Evolutionary conservation across 768 basidiomycete genomes (phyloP).

Genomic region (Lactarius quietus): DNA sequence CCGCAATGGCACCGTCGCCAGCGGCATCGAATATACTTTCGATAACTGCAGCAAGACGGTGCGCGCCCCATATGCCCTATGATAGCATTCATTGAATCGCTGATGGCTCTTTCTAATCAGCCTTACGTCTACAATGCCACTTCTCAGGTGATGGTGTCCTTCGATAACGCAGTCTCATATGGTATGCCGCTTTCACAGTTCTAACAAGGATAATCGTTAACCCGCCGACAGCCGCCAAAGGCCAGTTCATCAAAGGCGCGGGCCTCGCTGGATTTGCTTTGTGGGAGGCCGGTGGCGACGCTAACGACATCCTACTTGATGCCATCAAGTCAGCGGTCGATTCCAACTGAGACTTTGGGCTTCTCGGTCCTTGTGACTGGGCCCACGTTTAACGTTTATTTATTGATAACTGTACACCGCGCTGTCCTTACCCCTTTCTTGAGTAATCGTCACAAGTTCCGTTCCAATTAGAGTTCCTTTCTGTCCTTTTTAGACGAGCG

Average conservation of each 20-base stretch:
- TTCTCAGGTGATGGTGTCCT: conserved; percentile 57
- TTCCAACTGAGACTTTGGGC: not conserved
- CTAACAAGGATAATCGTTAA: not conserved
- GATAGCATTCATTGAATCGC: not conserved
- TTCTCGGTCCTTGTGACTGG: not conserved
- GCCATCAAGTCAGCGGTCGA: conserved; percentile 30
- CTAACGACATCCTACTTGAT: conserved; percentile 32
- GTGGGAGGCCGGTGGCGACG: conserved; percentile 45
- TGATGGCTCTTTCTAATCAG: conserved; percentile 36
- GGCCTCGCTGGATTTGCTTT: conserved; percentile 41
- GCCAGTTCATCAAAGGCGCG: conserved; percentile 36
- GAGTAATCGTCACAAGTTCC: no score
- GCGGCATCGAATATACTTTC: conserved; percentile 49
- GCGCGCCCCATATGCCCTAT: conserved; percentile 27
- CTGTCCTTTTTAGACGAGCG: no score
- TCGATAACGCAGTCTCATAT: conserved; percentile 60
- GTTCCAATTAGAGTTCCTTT: no score
- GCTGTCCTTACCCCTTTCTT: no score
- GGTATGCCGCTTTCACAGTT: conserved; percentile 4
- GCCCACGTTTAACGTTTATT: no score
- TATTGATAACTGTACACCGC: no score
- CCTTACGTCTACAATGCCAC: conserved; percentile 62
- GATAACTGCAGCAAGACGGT: conserved; percentile 77
- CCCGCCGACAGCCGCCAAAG: conserved; percentile 36
- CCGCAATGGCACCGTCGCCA: conserved; percentile 15